Base-by-base conservation (phyloP, 2,329 filamentous ascomycete genomes). In the Fusarium hainanense region DNA sequence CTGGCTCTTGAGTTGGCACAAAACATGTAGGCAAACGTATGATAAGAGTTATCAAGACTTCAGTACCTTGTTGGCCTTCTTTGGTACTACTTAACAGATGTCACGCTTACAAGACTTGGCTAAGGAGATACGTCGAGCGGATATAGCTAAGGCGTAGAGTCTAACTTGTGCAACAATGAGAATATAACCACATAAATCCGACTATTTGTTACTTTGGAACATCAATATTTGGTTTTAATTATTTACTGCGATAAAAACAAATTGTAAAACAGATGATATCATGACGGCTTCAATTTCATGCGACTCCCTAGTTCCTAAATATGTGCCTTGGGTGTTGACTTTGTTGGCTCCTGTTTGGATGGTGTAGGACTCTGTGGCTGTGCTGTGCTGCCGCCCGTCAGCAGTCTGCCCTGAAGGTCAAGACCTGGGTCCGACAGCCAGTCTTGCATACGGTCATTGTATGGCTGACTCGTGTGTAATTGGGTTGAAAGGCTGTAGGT, bases 401-500 rank as follows among this genome's bases (percentile, higher is more conserved):
- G 37, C 18, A 61, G 49, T 41, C 56, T 32, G 44, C 25, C 42
- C 43, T 61, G 60, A 16, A 54, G 20, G 43, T 61, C 56, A 20
- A 63, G 60, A 28, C 56, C 60, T 10, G 56, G 44, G 37, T 60
- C 60, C 27, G 28, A 48, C 34, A 63, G 21, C 56, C 60, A 63
- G 28, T 54, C 55, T 13, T 44, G 43, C 16, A 52, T 47, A 18
- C 54, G 41, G 4, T 32, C 41, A 55, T 34, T 25, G 21, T 55
- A 55, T 55, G 42, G 16, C 16, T 46, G 41, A 27, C 28, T 14
- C 12, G 28, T 20, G 41, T 32, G 11, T 13, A 2, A 54, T 34
- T 54, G 50, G n/a, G 12, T 25, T 20, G 50, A 43, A n/a, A 32
- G 23, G 40, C 50, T 54, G 50, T 16, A 32, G 20, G 27, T 25